Percentiles rank a stretch among this genome's conserved stretches.
Conservation (phyloP, 208 protist genomes). For the Leptomonas pyrrhocoris region DNA sequence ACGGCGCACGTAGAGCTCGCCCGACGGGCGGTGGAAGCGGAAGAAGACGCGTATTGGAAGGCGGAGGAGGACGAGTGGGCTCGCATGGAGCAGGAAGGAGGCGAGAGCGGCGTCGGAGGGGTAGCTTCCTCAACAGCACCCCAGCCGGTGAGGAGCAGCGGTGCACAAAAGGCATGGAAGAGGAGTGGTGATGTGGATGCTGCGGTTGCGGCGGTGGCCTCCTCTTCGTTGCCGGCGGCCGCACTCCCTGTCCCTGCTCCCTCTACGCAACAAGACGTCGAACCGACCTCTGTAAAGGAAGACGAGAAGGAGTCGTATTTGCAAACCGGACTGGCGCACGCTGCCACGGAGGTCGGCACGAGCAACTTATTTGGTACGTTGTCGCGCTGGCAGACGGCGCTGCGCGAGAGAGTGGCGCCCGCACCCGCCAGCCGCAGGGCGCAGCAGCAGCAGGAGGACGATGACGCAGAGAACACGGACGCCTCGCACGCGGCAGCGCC, state of each 20-base stretch:
- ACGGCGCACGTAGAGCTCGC: slow-evolving; percentile 23
- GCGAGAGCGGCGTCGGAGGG: not conserved
- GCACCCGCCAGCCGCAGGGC: slow-evolving; percentile 26
- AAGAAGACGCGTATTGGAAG: slow-evolving; percentile 47
- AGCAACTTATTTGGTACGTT: slow-evolving; percentile 46
- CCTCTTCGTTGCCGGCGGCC: too few species aligned
- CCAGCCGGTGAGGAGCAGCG: not conserved
- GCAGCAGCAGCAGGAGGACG: not conserved
- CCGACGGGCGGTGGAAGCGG: slow-evolving; percentile 23
- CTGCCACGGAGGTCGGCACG: slow-evolving; percentile 18
- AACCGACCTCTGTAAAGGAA: too few species aligned
- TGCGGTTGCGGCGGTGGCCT: too few species aligned
- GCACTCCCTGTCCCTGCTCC: too few species aligned
- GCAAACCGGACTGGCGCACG: slow-evolving; percentile 1
- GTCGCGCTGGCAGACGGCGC: slow-evolving; percentile 40
- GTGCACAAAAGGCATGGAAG: not conserved
- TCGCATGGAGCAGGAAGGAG: slow-evolving; percentile 10
- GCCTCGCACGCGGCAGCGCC: not conserved
- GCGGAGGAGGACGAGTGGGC: slow-evolving; percentile 45
- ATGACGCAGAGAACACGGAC: not conserved
- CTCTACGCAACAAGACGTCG: too few species aligned
- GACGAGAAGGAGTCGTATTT: not conserved
- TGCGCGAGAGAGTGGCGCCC: slow-evolving; percentile 38
- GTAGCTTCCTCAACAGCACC: not conserved
- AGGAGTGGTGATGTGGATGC: too few species aligned